Conservation (phyloP, 345 rosid species). For the Turritis glabra region DNA sequence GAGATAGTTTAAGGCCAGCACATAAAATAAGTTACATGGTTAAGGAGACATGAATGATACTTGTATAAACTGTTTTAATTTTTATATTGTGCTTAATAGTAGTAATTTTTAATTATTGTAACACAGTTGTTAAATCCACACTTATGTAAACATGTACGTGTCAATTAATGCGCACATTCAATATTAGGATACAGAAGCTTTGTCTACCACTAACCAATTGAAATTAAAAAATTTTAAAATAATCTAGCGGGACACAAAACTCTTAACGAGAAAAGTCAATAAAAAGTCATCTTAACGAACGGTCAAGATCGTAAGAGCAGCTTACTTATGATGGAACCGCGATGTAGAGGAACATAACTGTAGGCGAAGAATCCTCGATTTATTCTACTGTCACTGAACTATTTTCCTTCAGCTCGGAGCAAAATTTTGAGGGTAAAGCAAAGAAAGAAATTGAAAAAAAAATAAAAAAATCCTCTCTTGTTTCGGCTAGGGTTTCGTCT, state of each 20-base stretch:
- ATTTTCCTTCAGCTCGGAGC: background rate
- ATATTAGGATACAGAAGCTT: background rate
- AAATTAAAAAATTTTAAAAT: conserved; percentile 9
- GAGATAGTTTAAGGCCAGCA: too few relatives aligned
- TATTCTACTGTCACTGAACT: background rate
- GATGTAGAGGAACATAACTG: background rate
- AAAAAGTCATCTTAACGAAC: conserved; percentile 4
- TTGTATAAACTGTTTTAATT: too few relatives aligned
- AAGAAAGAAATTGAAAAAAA: background rate
- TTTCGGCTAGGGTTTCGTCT: conserved; percentile 29
- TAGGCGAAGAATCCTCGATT: background rate
- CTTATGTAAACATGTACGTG: conserved; percentile 12
- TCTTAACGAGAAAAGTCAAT: background rate
- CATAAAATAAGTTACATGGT: background rate
- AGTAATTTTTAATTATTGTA: too few relatives aligned
- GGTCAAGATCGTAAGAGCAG: background rate
- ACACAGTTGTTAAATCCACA: background rate
- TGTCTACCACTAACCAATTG: conserved; percentile 20
- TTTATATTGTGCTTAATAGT: too few relatives aligned
- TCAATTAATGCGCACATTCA: conserved; percentile 10
- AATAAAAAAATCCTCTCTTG: background rate
- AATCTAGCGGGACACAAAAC: conserved; percentile 14
- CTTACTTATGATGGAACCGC: background rate
- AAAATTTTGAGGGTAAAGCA: background rate
- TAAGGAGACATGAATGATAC: too few relatives aligned